Evolutionary conservation across 2,329 filamentous ascomycete species (phyloP), one percentile per base, ranked within the genome.

Genomic region (Polytolypa hystricis): DNA sequence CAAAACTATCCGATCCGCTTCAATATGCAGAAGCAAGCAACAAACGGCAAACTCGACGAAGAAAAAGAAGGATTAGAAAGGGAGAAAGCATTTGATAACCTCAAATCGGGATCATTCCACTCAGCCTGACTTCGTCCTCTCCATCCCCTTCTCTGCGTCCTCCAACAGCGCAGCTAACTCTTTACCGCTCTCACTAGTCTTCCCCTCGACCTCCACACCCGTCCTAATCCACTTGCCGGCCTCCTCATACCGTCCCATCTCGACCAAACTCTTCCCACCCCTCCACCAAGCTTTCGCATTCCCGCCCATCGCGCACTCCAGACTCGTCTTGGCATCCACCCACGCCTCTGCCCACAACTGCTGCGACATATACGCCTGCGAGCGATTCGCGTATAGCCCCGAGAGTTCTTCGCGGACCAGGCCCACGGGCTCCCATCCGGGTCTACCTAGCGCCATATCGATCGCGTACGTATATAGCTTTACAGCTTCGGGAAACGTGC

Each of bases 201-300:
- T 76, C 9, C 81, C 81, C 65, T 93, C 86, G 56, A 87, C 78
- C 66, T 94, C 89, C 39, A 94, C 60, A 0, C 77, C 86, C 54
- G 75, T 71, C 46, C 71, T 72, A 27, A 94, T 71, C 77, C 86
- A 93, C 44, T 79, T 77, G 50, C 69, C 69, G 1, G 87, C 86
- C 73, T 96, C 89, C 38, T 83, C 77, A 52, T 84, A 64, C 42
- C 89, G 63, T 1, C 82, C 81, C 91, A 96, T 96, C 74, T 98
- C 91, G 47, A 81, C 63, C 54, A 96, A 61, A 55, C 85, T 93
- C 65, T 77, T 78, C 7, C 84, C 91, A 43, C 84, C 70, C 43
- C 91, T 71, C 80, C 85, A 95, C 85, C 89, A 96, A 0, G 79
- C 87, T 74, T 96, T 96, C 1, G 84, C 78, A 59, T 98, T 96